These are phyloP conservation scores for Phoma sp. DNA, from an alignment of 2,329 filamentous ascomycete species.

Conservation along the genomic window DNA sequence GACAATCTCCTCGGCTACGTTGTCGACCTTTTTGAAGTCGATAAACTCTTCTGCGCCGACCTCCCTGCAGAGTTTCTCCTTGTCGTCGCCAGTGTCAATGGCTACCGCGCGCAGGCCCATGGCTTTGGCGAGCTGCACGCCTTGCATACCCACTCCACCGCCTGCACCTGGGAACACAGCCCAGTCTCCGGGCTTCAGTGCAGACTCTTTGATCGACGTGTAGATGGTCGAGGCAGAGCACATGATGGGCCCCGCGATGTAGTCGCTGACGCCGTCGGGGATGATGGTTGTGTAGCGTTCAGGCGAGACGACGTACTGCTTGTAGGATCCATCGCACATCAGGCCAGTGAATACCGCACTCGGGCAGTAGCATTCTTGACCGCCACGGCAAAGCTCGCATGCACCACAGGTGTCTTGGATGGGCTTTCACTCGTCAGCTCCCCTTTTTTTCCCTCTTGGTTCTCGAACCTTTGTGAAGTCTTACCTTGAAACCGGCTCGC, in stretches of 20 bases:
- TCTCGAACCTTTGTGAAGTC: background rate
- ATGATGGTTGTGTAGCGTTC: constrained; percentile 62
- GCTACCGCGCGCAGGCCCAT: constrained; percentile 48
- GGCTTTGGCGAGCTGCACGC: constrained; percentile 55
- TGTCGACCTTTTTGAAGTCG: constrained; percentile 44
- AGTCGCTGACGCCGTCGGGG: constrained; percentile 61
- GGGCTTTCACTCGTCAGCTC: constrained; percentile 24
- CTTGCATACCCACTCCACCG: constrained; percentile 64
- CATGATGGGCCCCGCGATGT: constrained; percentile 66
- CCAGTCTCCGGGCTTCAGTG: constrained; percentile 60
- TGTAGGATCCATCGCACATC: constrained; percentile 57
- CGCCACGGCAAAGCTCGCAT: constrained; percentile 58
- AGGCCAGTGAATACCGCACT: constrained; percentile 37
- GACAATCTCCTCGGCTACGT: constrained; percentile 44
- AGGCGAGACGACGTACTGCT: constrained; percentile 65
- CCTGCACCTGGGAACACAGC: constrained; percentile 62
- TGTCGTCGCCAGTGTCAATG: constrained; percentile 46
- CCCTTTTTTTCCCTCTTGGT: background rate
- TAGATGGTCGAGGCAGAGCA: constrained; percentile 66
- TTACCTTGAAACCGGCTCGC: constrained; percentile 47
- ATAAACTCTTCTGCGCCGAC: constrained; percentile 48
- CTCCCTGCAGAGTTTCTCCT: constrained; percentile 43
- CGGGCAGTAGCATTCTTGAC: constrained; percentile 61
- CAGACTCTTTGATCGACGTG: constrained; percentile 60
- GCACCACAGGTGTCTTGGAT: constrained; percentile 43